Percentiles rank a stretch among this genome's conserved stretches.
These are phyloP conservation scores for Rhizopus delemar DNA, from an alignment of 371 early-diverging fungal species.

Conservation along the genomic window DNA sequence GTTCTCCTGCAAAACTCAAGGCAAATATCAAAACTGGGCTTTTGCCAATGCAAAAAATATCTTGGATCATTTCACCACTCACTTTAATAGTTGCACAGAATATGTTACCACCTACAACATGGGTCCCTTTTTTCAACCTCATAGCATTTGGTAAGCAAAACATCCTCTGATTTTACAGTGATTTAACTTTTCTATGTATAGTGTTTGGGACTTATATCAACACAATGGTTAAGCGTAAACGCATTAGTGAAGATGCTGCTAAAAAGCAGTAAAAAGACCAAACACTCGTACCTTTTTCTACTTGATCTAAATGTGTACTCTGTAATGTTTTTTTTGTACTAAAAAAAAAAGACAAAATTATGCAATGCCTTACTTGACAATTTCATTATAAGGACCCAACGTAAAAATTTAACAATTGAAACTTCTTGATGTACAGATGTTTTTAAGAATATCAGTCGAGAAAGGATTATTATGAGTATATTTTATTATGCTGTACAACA, in stretches of 20 bases:
- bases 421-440: too few species aligned
- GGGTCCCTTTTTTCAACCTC: constrained; percentile 89
- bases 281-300: too few species aligned
- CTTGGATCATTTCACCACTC: constrained; percentile 81
- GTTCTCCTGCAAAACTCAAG: constrained; percentile 52
- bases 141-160: constrained; percentile 65
- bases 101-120: constrained; percentile 71
- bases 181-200: constrained; percentile 12
- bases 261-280: constrained; percentile 34
- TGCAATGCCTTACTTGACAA: too few species aligned
- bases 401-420: too few species aligned
- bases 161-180: background rate
- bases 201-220: constrained; percentile 81
- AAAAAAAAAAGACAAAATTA: too few species aligned
- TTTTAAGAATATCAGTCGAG: too few species aligned
- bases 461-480: too few species aligned
- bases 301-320: too few species aligned
- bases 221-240: constrained; percentile 69
- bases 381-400: too few species aligned
- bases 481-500: too few species aligned
- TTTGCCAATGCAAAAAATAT: constrained; percentile 76
- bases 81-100: constrained; percentile 77
- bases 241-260: constrained; percentile 43
- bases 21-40: constrained; percentile 62
- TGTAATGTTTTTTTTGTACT: too few species aligned